Conservation (phyloP, 2,329 filamentous ascomycete species). For the Exophiala sideris region DNA sequence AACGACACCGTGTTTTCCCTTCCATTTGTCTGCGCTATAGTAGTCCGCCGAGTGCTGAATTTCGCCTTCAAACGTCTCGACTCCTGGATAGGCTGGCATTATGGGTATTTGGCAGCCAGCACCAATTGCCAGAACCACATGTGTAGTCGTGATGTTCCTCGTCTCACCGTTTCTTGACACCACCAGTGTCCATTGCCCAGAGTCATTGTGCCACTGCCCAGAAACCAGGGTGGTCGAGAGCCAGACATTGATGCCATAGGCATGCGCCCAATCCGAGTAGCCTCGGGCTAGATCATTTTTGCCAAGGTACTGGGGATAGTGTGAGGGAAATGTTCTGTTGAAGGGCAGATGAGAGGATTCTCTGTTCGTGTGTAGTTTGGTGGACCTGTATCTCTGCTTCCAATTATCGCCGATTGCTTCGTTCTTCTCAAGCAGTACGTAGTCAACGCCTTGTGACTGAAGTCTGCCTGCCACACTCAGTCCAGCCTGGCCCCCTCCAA, state of each 20-base stretch:
- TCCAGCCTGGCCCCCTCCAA: conserved; percentile 45
- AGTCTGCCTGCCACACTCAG: conserved; percentile 42
- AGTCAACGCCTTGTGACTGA: conserved; percentile 41
- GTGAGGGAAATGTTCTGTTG: conserved; percentile 28
- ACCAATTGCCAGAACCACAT: conserved; percentile 15
- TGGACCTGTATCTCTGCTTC: conserved; percentile 44
- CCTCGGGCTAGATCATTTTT: conserved; percentile 28
- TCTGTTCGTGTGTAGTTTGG: conserved; percentile 31
- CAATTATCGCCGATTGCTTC: conserved; percentile 45
- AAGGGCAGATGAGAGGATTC: conserved; percentile 30
- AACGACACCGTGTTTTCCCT: conserved; percentile 44
- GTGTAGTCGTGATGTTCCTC: conserved; percentile 1
- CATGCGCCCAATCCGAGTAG: conserved; percentile 25
- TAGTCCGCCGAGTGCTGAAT: conserved; percentile 37
- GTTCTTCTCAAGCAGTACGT: conserved; percentile 45
- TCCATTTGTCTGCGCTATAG: conserved; percentile 32
- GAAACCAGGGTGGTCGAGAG: conserved; percentile 38
- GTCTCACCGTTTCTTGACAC: conserved; percentile 26
- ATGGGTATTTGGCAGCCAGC: conserved; percentile 14
- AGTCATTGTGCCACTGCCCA: conserved; percentile 39
- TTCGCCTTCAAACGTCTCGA: conserved; percentile 38
- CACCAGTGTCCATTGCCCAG: conserved; percentile 40
- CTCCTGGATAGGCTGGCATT: conserved; percentile 27
- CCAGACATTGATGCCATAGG: conserved; percentile 37
- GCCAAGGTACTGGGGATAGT: conserved; percentile 29